Evolutionary conservation across 1,284 basidiomycete genomes (phyloP).

Genomic region (Omphalotus olearius): DNA sequence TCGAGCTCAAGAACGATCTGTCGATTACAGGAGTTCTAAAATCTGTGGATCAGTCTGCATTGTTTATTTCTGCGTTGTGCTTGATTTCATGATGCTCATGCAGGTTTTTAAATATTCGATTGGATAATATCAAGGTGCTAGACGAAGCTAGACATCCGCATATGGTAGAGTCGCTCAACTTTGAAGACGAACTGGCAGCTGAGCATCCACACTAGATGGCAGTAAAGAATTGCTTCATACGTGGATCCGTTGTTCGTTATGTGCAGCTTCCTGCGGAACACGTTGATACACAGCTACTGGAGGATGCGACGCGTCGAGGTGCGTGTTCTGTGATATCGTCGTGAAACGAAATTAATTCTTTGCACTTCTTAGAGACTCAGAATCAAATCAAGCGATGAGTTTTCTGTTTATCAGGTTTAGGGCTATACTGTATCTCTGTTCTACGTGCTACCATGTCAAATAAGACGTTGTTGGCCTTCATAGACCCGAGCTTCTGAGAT

Average conservation of each 20-base stretch:
- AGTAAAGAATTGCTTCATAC: conserved; percentile 98
- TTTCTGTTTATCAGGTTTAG: background rate
- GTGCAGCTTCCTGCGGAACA: conserved; percentile 91
- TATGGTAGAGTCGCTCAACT: conserved; percentile 63
- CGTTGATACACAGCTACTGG: conserved; percentile 93
- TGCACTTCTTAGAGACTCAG: conserved; percentile 38
- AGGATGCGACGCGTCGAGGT: conserved; percentile 98
- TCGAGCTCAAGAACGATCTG: conserved; percentile 99
- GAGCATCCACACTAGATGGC: conserved; percentile 68
- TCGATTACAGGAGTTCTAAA: conserved; percentile 95
- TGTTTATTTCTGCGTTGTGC: conserved; percentile 3
- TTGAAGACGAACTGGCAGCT: background rate
- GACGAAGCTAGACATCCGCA: conserved; percentile 95
- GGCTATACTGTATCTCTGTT: background rate
- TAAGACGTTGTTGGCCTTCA: background rate
- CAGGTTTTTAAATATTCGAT: conserved; percentile 95
- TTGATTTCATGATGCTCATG: conserved; percentile 1
- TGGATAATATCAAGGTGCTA: conserved; percentile 91
- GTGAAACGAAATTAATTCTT: conserved; percentile 9
- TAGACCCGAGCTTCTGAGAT: background rate
- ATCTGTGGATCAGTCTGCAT: conserved; percentile 93
- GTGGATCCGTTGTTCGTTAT: conserved; percentile 97
- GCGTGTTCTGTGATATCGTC: conserved; percentile 20
- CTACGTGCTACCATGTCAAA: background rate
- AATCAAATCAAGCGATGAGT: conserved; percentile 52